phyloP scores from a whole-genome alignment of 2,329 filamentous ascomycete genomes.

The Venturiaceae sp. region DNA sequence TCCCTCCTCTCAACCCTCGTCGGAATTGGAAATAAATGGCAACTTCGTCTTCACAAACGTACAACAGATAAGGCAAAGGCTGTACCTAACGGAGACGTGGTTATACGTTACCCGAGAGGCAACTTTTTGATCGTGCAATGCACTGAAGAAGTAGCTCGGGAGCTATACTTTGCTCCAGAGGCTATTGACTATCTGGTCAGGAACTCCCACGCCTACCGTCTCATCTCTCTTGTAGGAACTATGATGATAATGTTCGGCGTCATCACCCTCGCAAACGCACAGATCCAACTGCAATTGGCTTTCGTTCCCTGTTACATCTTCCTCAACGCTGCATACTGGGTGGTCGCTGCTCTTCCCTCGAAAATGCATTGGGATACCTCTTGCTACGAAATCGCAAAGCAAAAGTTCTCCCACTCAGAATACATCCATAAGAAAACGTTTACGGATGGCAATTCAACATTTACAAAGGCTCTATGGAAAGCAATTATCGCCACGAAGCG shows the following conservation, averaged over 20 bases:
- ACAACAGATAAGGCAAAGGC: constrained; percentile 12
- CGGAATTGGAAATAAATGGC: constrained; percentile 41
- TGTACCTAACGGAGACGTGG: constrained; percentile 30
- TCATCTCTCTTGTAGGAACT: constrained; percentile 38
- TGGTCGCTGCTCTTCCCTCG: constrained; percentile 36
- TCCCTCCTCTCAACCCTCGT: constrained; percentile 39
- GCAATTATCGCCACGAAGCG: constrained; percentile 35
- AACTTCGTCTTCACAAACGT: constrained; percentile 30
- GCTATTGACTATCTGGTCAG: constrained; percentile 35
- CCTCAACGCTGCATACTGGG: constrained; percentile 40
- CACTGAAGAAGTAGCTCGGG: constrained; percentile 36
- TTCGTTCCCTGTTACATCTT: constrained; percentile 41
- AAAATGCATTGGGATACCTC: constrained; percentile 38
- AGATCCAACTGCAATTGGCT: constrained; percentile 35
- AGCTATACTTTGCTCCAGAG: constrained; percentile 42
- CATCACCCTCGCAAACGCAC: constrained; percentile 39
- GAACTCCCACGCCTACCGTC: constrained; percentile 29
- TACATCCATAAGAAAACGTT: neutral
- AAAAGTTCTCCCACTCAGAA: constrained; percentile 19
- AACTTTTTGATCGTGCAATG: constrained; percentile 39
- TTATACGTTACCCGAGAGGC: constrained; percentile 41
- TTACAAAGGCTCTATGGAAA: constrained; percentile 40
- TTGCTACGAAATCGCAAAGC: constrained; percentile 29
- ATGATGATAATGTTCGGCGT: constrained; percentile 43
- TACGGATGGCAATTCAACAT: constrained; percentile 19